Evolutionary conservation across 495 filamentous ascomycete species (phyloP), one percentile per base, ranked within the genome.

Genomic region (Clavariopsis aquatica): DNA sequence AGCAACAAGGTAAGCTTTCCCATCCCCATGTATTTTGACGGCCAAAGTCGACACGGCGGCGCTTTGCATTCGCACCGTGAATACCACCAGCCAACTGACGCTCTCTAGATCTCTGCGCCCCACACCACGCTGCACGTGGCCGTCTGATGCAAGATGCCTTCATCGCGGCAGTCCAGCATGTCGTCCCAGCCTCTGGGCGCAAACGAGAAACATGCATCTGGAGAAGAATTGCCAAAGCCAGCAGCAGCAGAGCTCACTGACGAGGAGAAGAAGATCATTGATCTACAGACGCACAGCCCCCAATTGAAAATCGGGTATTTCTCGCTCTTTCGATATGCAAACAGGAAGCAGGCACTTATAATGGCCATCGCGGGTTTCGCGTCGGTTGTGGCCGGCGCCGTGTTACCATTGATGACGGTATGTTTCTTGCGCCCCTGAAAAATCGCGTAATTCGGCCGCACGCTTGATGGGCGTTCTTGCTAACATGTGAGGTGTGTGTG

Each of bases 371-470:
- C 65, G 15, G 13, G 24, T 6, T 23, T 71, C 12, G 62, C 62
- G 13, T 52, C 60, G 8, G 66, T 71, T 52, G 57, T 38, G 1
- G 65, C 65, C 9, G 69, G 69, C 4, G 69, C 69, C 8, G 52
- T 62, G 20, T 15, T 71, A n/a, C 69, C 69, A 13, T 43, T 71
- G 27, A 69, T 71, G 69, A 71, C 69, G n/a, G 62, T 69, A 54
- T 49, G 49, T 31, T 31, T 3, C 1, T 24, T 31, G 4, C 10
- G 22, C 17, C 12, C 7, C 6, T n/a, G 31, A 36, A 9, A 17
- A 43, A 43, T 43, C 15, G 38, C n/a, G 4, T 8, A 17, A 9
- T 10, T 43, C 38, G 13, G 3, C n/a, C 2, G n/a, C n/a, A 34
- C n/a, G 4, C 12, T n/a, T 43, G 38, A 43, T 7, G 6, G 38